These are phyloP conservation scores for Zea mays DNA, from an alignment of 176 grass and related monocot genomes.

Conservation along the genomic window Zm-B73-REFERENCE-NAM-5.0 NC_050098.1:214101001-214101500, in stretches of 20 bases:
- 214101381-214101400: not conserved
- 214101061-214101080: not conserved
- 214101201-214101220: too few species aligned
- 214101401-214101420: constrained; percentile 48
- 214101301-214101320: not conserved
- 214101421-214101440: too few species aligned
- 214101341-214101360: not conserved
- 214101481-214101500: too few species aligned
- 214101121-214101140: not conserved
- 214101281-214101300: too few species aligned
- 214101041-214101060: not conserved
- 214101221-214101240: not conserved
- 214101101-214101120: not conserved
- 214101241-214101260: not conserved
- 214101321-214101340: not conserved
- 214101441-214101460: too few species aligned
- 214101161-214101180: not conserved
- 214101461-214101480: too few species aligned
- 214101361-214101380: constrained; percentile 2
- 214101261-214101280: not conserved
- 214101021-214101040: not conserved
- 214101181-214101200: constrained; percentile 1
- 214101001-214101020: constrained; percentile 8
- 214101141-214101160: not conserved
- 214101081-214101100: constrained; percentile 17